phyloP scores from a whole-genome alignment of 2,329 filamentous ascomycete species.

The Meredithiella fracta region DNA sequence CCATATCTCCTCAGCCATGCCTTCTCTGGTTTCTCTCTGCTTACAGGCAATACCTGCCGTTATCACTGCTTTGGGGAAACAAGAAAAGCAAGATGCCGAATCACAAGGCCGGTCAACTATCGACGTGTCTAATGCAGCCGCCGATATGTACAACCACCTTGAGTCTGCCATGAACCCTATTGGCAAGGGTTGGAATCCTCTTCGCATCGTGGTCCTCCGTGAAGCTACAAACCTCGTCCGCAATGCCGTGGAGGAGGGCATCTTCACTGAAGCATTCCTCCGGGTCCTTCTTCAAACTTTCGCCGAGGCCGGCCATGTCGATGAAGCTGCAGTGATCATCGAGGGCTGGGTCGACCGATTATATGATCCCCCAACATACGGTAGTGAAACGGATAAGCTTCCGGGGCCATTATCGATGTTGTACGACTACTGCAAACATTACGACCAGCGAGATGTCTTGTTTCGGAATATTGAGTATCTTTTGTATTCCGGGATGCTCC shows the following conservation, averaged over 20 bases:
- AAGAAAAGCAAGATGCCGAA: constrained; percentile 17
- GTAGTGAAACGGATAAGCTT: constrained; percentile 1
- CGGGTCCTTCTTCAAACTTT: constrained; percentile 20
- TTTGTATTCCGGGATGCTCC: constrained; percentile 8
- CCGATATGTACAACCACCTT: constrained; percentile 23
- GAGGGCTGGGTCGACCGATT: constrained; percentile 2
- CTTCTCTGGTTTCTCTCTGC: constrained; percentile 24
- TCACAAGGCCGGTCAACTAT: constrained; percentile 17
- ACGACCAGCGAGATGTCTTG: constrained; percentile 9
- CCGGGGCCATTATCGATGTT: constrained; percentile 2
- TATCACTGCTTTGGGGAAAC: constrained; percentile 2
- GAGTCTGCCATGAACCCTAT: constrained; percentile 19
- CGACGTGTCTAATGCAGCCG: constrained; percentile 6
- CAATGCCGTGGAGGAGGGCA: constrained; percentile 19
- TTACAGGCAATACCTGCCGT: constrained; percentile 17
- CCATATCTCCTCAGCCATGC: not conserved
- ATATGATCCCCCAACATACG: constrained; percentile 5
- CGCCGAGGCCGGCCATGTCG: constrained; percentile 17
- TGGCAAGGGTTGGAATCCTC: constrained; percentile 21
- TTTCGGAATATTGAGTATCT: constrained; percentile 12
- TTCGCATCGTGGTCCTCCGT: constrained; percentile 21
- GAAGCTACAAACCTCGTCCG: constrained; percentile 21
- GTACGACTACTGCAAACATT: constrained; percentile 11
- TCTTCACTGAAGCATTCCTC: constrained; percentile 17
- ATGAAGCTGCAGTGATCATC: constrained; percentile 18